Conservation (phyloP, 2,329 filamentous ascomycete species). For the Tolypocladium ovalisporum region DNA sequence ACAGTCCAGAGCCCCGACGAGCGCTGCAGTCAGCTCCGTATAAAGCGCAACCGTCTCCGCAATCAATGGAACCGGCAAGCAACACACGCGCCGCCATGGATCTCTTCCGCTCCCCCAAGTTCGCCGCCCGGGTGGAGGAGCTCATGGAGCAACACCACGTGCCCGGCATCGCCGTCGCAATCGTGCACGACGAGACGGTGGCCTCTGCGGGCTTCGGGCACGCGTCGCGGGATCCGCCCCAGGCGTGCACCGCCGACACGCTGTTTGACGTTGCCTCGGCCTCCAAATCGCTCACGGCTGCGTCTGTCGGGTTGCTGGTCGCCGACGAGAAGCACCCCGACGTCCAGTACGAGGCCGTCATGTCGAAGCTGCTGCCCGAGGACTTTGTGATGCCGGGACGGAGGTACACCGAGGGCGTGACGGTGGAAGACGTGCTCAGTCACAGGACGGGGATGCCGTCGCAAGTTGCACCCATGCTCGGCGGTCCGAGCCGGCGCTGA, state of each 20-base stretch:
- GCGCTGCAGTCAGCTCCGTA: neutral
- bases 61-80: neutral
- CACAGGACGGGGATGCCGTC: slow-evolving; percentile 14
- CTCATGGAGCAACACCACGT: slow-evolving; percentile 10
- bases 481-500: neutral
- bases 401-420: slow-evolving; percentile 9
- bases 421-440: slow-evolving; percentile 13
- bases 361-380: slow-evolving; percentile 13
- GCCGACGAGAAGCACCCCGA: slow-evolving; percentile 10
- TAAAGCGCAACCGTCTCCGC: neutral
- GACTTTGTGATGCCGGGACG: slow-evolving; percentile 14
- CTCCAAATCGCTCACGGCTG: slow-evolving; percentile 16
- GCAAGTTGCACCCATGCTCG: slow-evolving; percentile 1
- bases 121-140: slow-evolving; percentile 6
- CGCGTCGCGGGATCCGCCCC: slow-evolving; percentile 8
- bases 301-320: slow-evolving; percentile 12
- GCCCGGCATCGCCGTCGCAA: slow-evolving; percentile 13
- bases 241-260: slow-evolving; percentile 11
- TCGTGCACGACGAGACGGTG: slow-evolving; percentile 6
- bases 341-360: slow-evolving; percentile 11
- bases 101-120: slow-evolving; percentile 6
- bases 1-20: too few relatives aligned
- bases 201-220: slow-evolving; percentile 12
- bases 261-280: slow-evolving; percentile 16
- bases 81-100: slow-evolving; percentile 5